A percentile compares a stretch with the other conserved stretches of the same genome.
phyloP scores from a whole-genome alignment of 306 rosid genomes.

The Medicago ruthenica region DNA sequence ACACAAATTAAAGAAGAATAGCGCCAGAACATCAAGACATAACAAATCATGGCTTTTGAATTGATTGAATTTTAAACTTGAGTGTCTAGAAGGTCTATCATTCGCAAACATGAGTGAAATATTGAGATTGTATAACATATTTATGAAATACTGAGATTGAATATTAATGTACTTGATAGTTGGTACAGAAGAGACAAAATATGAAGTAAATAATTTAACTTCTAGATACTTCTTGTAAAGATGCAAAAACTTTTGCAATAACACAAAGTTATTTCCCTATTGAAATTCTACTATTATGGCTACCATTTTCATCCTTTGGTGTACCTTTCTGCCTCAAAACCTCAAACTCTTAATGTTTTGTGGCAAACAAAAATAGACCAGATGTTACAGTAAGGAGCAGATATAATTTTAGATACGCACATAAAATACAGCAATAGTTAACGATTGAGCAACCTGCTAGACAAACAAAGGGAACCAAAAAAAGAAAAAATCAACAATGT shows the following conservation, averaged over 20 bases:
- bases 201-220: slow-evolving; percentile 20
- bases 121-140: slow-evolving; percentile 20
- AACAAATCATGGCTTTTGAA: slow-evolving; percentile 17
- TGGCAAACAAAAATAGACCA: slow-evolving; percentile 15
- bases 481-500: neutral
- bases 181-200: slow-evolving; percentile 15
- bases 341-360: slow-evolving; percentile 8
- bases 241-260: slow-evolving; percentile 29
- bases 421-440: neutral
- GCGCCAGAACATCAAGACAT: slow-evolving; percentile 16
- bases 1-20: slow-evolving; percentile 33
- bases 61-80: neutral
- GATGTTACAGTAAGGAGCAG: slow-evolving; percentile 26
- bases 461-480: slow-evolving; percentile 21
- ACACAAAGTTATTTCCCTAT: slow-evolving; percentile 21
- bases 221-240: slow-evolving; percentile 9
- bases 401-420: neutral
- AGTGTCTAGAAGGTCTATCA: slow-evolving; percentile 23
- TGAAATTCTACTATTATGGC: slow-evolving; percentile 19
- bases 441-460: slow-evolving; percentile 23
- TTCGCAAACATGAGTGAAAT: slow-evolving; percentile 23
- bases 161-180: slow-evolving; percentile 3
- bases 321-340: slow-evolving; percentile 28
- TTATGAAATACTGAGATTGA: slow-evolving; percentile 14
- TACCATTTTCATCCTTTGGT: neutral